Evolutionary conservation across 768 basidiomycete genomes (phyloP), one percentile per base, ranked within the genome.

Genomic region (Boletellus ananiceps): DNA sequence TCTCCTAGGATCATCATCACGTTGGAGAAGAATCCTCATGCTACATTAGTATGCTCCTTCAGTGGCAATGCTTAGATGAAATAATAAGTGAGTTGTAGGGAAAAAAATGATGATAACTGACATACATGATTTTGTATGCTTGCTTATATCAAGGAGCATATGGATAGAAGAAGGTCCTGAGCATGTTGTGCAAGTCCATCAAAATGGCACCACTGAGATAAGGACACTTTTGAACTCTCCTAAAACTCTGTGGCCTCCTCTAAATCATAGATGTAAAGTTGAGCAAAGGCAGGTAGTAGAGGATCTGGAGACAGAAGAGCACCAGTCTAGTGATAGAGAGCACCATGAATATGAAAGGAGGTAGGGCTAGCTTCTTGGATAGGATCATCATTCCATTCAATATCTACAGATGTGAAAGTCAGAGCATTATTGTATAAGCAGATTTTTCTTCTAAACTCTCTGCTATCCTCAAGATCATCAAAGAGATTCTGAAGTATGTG

Each of bases 191-290:
- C 0, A 72, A 34, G 3, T 34, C 36, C 11, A 48, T 9, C 54
- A 71, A 60, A 1, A 62, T 60, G 0, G 23, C 47, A 15, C 9
- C 8, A 32, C 55, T n/a, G 0, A 69, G 50, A 4, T 60, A 49
- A 25, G 42, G 46, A 56, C 72, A 71, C 0, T 5, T 2, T 2
- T 44, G n/a, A 19, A 61, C 49, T 1, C 68, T 35, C 47, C 47
- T 29, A 4, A n/a, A n/a, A n/a, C n/a, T 70, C 21, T 1, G 71
- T 63, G 0, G 74, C 74, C 1, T 56, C 63, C 2, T 48, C 32
- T 5, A 72, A 64, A 48, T 78, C 73, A 59, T 71, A 65, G 2
- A 76, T 61, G 42, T 74, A 75, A 0, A 77, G 63, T 45, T 78
- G 73, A 0, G 71, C 66, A 62, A 23, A 15, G n/a, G n/a, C n/a